A percentile compares a stretch with the other conserved stretches of the same genome.
phyloP scores from a whole-genome alignment of 208 protist genomes.

The Leishmania mexicana region DNA sequence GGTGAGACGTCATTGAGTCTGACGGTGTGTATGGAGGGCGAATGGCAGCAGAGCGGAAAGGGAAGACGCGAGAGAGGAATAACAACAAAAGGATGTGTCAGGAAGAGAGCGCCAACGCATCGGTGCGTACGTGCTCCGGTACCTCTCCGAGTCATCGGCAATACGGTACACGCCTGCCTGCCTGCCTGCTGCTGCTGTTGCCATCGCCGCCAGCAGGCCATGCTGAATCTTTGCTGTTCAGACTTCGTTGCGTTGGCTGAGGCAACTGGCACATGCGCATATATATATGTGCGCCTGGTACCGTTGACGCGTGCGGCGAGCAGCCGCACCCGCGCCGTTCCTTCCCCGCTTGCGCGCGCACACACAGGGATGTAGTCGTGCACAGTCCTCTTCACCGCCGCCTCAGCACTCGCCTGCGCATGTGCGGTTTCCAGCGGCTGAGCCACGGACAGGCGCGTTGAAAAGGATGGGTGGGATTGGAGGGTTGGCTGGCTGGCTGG shows the following conservation, averaged over 20 bases:
- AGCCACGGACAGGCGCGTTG: background rate
- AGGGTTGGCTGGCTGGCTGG: background rate
- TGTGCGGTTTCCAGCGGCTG: background rate
- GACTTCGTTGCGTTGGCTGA: background rate
- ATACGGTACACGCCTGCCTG: background rate
- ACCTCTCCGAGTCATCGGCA: background rate
- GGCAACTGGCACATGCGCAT: background rate
- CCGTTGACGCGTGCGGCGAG: background rate
- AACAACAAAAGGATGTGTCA: background rate
- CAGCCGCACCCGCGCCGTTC: background rate
- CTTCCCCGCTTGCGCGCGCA: background rate
- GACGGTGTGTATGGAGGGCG: background rate
- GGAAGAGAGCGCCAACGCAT: background rate
- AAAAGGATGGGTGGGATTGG: background rate
- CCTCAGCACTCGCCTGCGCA: background rate
- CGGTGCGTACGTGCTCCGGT: background rate
- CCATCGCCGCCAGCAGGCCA: background rate
- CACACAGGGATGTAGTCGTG: background rate
- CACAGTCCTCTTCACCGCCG: background rate
- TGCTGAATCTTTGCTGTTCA: background rate
- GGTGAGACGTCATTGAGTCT: slow-evolving; percentile 1
- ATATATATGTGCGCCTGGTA: no score
- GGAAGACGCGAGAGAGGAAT: background rate
- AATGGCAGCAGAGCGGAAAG: background rate
- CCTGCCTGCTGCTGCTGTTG: background rate